Evolutionary conservation across 2,329 filamentous ascomycete genomes (phyloP), one percentile per base, ranked within the genome.

Genomic region (Fusarium sarcochroum): DNA sequence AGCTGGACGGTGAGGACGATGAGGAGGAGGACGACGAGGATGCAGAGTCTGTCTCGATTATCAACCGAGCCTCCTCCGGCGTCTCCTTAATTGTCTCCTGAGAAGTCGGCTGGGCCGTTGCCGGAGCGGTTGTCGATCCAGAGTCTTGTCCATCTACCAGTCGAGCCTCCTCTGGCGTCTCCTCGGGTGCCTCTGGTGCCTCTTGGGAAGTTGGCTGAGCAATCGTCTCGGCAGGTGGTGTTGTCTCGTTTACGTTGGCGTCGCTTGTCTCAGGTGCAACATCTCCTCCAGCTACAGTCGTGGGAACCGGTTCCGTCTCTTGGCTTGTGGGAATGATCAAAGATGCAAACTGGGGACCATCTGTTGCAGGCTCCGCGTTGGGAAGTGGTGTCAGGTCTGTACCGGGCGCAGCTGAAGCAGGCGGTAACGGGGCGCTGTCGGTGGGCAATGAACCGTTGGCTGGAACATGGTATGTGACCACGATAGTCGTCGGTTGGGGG

Each of bases 381-480:
- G 59, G 51, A 23, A 54, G 38, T 41, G 63, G 46, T 34, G 52
- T 58, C 17, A 42, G 44, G 51, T 57, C 54, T 50, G 41, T 20
- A 46, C 17, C 25, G 6, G 65, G 61, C 52, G 44, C 54, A 27
- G 63, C 65, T 55, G 63, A 50, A 57, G 60, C 63, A 17, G 57
- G 48, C 2, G 58, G 58, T 14, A 68, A 15, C 20, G 38, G 47
- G 14, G 34, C 41, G 44, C 44, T 55, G 21, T 51, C 40, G 15
- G 27, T 52, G 20, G 50, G 58, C n/a, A 63, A 48, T 46, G 67
- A 50, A 51, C 27, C 35, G 42, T 55, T 68, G 52, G 54, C 52
- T 23, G 67, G 67, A 46, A 70, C 67, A 45, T 65, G 52, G 23
- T 65, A 44, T 34, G 67, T 70, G 30, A 70, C 44, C 44, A 70